phyloP scores from a whole-genome alignment of 2,329 filamentous ascomycete genomes.

The Xylaria sp. region DNA sequence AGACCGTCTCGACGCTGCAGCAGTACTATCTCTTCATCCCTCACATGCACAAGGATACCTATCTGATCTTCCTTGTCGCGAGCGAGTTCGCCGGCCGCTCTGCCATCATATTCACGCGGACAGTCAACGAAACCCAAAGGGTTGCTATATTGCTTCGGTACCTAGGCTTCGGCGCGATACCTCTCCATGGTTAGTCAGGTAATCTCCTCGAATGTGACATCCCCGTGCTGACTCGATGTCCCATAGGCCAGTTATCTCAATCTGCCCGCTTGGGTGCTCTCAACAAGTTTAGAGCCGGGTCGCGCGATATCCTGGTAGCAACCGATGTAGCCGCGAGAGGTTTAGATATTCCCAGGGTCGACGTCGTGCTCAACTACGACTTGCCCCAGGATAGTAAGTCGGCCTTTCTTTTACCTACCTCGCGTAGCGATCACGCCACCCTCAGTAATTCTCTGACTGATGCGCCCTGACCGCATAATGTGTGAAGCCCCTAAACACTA shows the following conservation, averaged over 20 bases:
- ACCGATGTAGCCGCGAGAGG: conserved; percentile 94
- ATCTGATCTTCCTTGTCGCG: conserved; percentile 76
- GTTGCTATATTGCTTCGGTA: conserved; percentile 80
- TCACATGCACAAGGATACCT: conserved; percentile 84
- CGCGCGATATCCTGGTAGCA: conserved; percentile 84
- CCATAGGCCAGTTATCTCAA: conserved; percentile 76
- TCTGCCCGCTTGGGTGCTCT: conserved; percentile 83
- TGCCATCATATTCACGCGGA: conserved; percentile 88
- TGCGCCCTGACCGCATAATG: neutral
- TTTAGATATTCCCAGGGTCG: conserved; percentile 90
- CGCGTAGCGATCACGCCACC: conserved; percentile 1
- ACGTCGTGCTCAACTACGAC: conserved; percentile 85
- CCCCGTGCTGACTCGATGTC: neutral
- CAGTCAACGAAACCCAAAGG: conserved; percentile 87
- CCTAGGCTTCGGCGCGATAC: conserved; percentile 87
- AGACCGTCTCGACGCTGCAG: conserved; percentile 86
- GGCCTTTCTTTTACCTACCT: neutral
- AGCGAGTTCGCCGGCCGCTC: conserved; percentile 88
- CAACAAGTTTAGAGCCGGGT: conserved; percentile 82
- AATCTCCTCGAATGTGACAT: neutral
- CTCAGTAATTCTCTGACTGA: neutral
- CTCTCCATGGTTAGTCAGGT: conserved; percentile 70
- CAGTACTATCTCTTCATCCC: conserved; percentile 88
- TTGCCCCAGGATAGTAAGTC: conserved; percentile 69
- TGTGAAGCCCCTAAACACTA: neutral